Base-by-base conservation (phyloP, 345 rosid genomes). In the Geranium brycei region DNA sequence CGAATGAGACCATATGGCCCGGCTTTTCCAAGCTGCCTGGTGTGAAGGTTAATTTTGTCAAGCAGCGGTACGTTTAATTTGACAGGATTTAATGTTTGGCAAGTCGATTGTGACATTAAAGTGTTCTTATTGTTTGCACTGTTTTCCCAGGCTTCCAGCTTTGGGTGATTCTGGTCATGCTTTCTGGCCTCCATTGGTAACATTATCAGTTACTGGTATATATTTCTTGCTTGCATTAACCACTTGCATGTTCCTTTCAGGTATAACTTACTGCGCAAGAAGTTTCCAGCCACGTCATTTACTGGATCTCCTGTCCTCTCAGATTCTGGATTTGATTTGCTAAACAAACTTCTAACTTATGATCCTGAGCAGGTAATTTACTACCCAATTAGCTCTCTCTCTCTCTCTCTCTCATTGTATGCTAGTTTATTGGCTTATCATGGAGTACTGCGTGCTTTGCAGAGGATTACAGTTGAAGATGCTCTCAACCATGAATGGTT, bases 401-500 rank as follows among this genome's bases (percentile, higher is more conserved):
- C 16, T 17, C 5, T 57, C 7, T 5, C 10, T 23, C 35, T 28
- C 19, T 23, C 30, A 47, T 55, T 51, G 7, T 60, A 51, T 0
- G 8, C 31, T 8, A 1, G 47, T 17, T 19, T 47, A 15, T 13
- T 57, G 17, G 18, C 63, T 76, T 17, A 71, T 31, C 1, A 31
- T 47, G 51, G 17, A 28, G 30, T 68, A 62, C 31, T 73, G 8
- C 63, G 72, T 19, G 28, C 51, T 15, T n/a, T 80, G 81, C 88
- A 87, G 99, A 82, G 99, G 63, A 88, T 93, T 77, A 88, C 87
- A 60, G 99, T 78, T 47, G 95, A 93, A 62, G 95, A 67, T 72
- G 99, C 99, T 70, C 91, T 93, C 67, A 80, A 91, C 67, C 99
- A 93, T 79, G 97, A 88, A 18, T 93, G 99, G 99, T 93, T 93